phyloP scores from a whole-genome alignment of 1,139 yeast genomes.

The Arxiozyma bovina region DNA sequence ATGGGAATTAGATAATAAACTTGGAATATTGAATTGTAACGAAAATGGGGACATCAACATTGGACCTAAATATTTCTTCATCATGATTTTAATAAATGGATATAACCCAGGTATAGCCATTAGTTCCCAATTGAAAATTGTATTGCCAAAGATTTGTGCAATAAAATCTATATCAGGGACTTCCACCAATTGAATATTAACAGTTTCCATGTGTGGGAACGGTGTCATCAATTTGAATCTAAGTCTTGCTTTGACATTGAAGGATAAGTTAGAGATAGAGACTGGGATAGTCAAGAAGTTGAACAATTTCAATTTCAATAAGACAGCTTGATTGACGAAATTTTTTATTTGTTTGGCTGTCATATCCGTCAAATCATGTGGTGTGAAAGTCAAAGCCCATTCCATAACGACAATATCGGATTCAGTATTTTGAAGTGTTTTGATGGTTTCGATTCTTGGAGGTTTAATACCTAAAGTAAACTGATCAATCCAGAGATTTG shows the following conservation, averaged over 20 bases:
- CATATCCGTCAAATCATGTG: slow-evolving; percentile 78
- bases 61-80: slow-evolving; percentile 79
- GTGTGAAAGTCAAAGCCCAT: slow-evolving; percentile 84
- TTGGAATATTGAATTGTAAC: slow-evolving; percentile 85
- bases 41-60: slow-evolving; percentile 82
- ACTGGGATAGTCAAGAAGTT: slow-evolving; percentile 57
- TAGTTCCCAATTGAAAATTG: slow-evolving; percentile 78
- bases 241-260: slow-evolving; percentile 62
- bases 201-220: slow-evolving; percentile 88
- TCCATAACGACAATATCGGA: slow-evolving; percentile 95
- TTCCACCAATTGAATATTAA: slow-evolving; percentile 73
- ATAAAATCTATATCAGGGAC: slow-evolving; percentile 83
- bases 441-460: slow-evolving; percentile 81
- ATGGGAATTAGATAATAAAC: slow-evolving; percentile 76
- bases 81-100: slow-evolving; percentile 74
- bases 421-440: slow-evolving; percentile 78
- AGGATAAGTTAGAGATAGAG: slow-evolving; percentile 51
- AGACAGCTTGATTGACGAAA: slow-evolving; percentile 71
- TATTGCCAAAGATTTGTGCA: slow-evolving; percentile 62
- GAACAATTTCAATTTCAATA: slow-evolving; percentile 57
- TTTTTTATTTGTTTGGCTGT: slow-evolving; percentile 76
- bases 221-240: slow-evolving; percentile 82
- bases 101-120: slow-evolving; percentile 78
- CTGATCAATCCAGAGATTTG: slow-evolving; percentile 74
- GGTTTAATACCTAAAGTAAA: slow-evolving; percentile 94